Evolutionary conservation across 75 land plant genomes (phyloP), one percentile per base, ranked within the genome.

Genomic region (Pinus albicaulis): DNA sequence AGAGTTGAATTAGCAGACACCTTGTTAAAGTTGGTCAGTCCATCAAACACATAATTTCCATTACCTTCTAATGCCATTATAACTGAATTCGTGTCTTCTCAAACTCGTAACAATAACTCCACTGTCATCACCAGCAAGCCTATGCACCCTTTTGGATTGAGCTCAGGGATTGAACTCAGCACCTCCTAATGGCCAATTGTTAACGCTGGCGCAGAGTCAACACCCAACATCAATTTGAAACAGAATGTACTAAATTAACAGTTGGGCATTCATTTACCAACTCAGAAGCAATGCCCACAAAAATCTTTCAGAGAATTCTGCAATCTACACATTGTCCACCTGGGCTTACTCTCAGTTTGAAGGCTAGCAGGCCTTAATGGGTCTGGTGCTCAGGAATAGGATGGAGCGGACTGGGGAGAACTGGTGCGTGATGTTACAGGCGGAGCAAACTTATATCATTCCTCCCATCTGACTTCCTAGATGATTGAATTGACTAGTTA

Each of bases 401-500:
- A 20, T 41, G 24, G 52, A 41, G 12, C 52, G 7, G 48, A 66
- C 8, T 63, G 19, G 36, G 71, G 38, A 68, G 71, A 41, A 48
- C 2, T 48, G 2, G 2, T 48, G 12, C 11, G 53, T 48, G 53
- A 48, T 48, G 53, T 41, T 65, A 31, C 20, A 31, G 36, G 41
- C 3, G 1, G 71, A 22, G 41, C 24, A 5, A 44, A 44, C 5
- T 68, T 22, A 68, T 38, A 68, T 38, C 52, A 68, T 41, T 68
- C 52, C 53, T 68, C 52, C 71, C 38, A 68, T 20, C 71, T 38
- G 52, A 41, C 48, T 41, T 41, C 48, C 22, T 68, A 23, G 20
- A 41, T 41, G 53, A 68, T 68, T 68, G 71, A 68, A 38, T 68
- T 68, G 71, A 68, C 71, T n/a, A 52, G 53, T 41, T 68, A 68